Evolutionary conservation across 148 eudicot genomes (phyloP), one percentile per base, ranked within the genome.

Genomic region (Arbutus unedo): DNA sequence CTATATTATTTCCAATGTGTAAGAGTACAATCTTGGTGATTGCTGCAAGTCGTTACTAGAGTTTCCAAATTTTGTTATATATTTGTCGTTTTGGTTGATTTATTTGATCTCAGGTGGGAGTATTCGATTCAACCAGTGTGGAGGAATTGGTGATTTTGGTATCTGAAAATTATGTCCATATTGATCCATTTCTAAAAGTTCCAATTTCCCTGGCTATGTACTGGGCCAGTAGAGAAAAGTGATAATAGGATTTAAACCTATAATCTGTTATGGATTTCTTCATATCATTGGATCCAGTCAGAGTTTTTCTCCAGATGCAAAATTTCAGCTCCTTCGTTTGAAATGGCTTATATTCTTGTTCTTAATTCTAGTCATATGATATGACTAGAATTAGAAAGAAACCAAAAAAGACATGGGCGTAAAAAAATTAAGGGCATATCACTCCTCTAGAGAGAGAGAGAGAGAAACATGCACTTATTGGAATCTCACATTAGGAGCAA

Each of bases 11-110:
- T 31, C 55, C 48, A n/a, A 48, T 19, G 13, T 48, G 23, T 8
- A 48, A 74, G 53, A 45, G 15, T 16, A 50, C 41, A 43, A 48
- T 23, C 78, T 74, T 21, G 57, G 38, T 4, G 55, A 75, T 75
- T 49, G 18, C 41, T 19, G 78, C 54, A 49, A 75, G 31, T 9
- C 3, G 3, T 4, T 23, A 2, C 16, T 62, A 47, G 81, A 55
- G 54, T 62, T 62, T 47, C 21, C 77, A 9, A 21, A n/a, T 4
- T 50, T 21, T 21, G 78, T 5, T 50, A 9, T 75, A 43, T 75
- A 23, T n/a, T 21, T 47, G 51, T 62, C n/a, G 72, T 62, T 79
- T 79, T 25, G 51, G 73, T 66, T 44, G 64, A 4, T 78, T 60
- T 73, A 79, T 62, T n/a, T n/a, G n/a, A n/a, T n/a, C n/a, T n/a